Base-by-base conservation (phyloP, 2,329 filamentous ascomycete species). In the Orbilia ellipsospora region DNA sequence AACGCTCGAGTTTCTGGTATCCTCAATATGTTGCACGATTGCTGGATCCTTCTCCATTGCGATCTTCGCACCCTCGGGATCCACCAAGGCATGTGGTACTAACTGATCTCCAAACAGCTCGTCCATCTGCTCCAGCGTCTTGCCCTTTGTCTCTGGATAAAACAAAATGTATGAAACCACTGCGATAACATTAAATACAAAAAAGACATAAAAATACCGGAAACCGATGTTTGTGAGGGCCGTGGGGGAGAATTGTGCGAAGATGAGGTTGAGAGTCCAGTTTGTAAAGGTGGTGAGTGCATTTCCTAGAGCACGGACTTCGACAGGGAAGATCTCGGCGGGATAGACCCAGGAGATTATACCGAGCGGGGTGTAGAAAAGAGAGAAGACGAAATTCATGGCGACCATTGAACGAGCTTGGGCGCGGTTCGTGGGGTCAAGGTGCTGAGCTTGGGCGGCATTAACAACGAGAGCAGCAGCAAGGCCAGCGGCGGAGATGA, bases 281-380 rank as follows among this genome's bases (percentile, higher is more conserved):
- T 23, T 23, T 23, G 23, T 23, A 23, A 23, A 23, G 2, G 23
- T 23, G 23, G 23, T 23, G 23, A 23, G 23, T 23, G 23, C 23
- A 23, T 23, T 23, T 23, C 23, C 23, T 4, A 23, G 23, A 23
- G 23, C 23, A 23, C 23, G 23, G 23, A 23, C 23, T 23, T 23
- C 23, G 23, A 23, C 87, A 85, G 0, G 90, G 79, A 92, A 93
- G 67, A 92, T 92, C 80, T 93, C 90, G 0, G 90, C 89, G 0
- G 89, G 89, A 66, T 90, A 90, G 0, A 91, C 81, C 87, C 88
- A 88, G 0, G 87, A 87, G 0, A 88, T 85, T 0, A 84, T 86
- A 31, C 64, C 64, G 0, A 68, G 31, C 3, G 64, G 64, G 6
- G 64, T 68, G 55, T 68, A 68, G 57, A 85, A 84, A 80, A 90